Conservation (phyloP, 1,139 yeast genomes). For the Taiozyma sp. region DNA sequence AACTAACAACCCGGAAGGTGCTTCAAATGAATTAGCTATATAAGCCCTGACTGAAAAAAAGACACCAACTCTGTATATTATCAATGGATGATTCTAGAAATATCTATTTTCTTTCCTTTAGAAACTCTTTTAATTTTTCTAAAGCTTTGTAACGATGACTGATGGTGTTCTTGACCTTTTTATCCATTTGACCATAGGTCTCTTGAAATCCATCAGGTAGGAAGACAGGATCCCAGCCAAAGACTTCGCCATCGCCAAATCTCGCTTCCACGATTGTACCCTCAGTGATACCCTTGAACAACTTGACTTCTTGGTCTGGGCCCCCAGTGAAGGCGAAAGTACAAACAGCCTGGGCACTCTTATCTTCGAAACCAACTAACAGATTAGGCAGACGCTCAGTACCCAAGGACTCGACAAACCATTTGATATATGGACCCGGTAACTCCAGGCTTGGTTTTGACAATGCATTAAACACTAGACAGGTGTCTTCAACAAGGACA, state of each 20-base stretch:
- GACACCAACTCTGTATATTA: not conserved
- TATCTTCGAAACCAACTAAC: constrained; percentile 77
- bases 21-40: constrained; percentile 28
- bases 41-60: not conserved
- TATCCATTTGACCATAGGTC: constrained; percentile 93
- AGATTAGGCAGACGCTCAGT: constrained; percentile 70
- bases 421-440: constrained; percentile 92
- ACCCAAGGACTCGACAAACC: constrained; percentile 79
- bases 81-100: not conserved
- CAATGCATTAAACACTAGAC: constrained; percentile 77
- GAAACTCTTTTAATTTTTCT: constrained; percentile 58
- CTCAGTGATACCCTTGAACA: constrained; percentile 81
- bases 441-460: constrained; percentile 47
- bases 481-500: constrained; percentile 93
- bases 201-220: constrained; percentile 65
- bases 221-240: constrained; percentile 95
- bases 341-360: constrained; percentile 83
- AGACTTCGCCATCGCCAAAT: constrained; percentile 62
- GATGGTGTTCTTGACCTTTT: constrained; percentile 66
- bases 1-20: constrained; percentile 43
- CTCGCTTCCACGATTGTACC: constrained; percentile 72
- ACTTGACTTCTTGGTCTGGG: constrained; percentile 61
- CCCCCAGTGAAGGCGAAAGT: constrained; percentile 91
- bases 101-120: constrained; percentile 25
- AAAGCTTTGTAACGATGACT: constrained; percentile 88